Conservation (phyloP, 2,329 filamentous ascomycete genomes). For the Phyllosticta ampelicida region DNA sequence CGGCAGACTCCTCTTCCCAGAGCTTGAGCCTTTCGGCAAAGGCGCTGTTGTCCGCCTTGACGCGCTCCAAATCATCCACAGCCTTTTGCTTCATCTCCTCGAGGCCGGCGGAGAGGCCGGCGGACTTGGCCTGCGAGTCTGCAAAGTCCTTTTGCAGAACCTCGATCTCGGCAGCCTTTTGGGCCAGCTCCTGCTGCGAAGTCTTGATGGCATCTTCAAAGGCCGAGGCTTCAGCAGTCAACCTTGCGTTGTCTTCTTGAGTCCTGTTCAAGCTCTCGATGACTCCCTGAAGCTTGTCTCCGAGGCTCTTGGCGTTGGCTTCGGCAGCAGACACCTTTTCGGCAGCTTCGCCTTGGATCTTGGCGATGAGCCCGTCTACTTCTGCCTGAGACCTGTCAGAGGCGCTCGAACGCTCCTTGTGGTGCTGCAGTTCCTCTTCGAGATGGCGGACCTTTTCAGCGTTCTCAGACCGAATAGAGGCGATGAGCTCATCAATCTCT, state of each 20-base stretch:
- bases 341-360: constrained; percentile 2
- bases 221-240: constrained; percentile 1
- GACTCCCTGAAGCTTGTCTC: constrained; percentile 1
- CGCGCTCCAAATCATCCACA: constrained; percentile 4
- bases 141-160: constrained; percentile 6
- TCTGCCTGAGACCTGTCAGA: constrained; percentile 3
- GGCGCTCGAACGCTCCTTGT: not conserved
- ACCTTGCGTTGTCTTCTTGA: constrained; percentile 1
- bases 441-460: constrained; percentile 1
- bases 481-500: constrained; percentile 1
- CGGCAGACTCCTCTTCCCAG: constrained; percentile 4
- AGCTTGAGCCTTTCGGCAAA: constrained; percentile 7
- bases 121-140: constrained; percentile 3
- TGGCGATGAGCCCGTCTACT: constrained; percentile 3
- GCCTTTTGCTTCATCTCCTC: constrained; percentile 4
- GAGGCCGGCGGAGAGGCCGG: not conserved
- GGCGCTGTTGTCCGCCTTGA: constrained; percentile 6
- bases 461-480: not conserved
- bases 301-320: not conserved
- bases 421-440: constrained; percentile 2
- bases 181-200: constrained; percentile 1
- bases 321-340: constrained; percentile 8
- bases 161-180: constrained; percentile 4
- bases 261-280: not conserved
- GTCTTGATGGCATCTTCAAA: constrained; percentile 6